Base-by-base conservation (phyloP, 2,329 filamentous ascomycete species). In the Penicillium griseofulvum region DNA sequence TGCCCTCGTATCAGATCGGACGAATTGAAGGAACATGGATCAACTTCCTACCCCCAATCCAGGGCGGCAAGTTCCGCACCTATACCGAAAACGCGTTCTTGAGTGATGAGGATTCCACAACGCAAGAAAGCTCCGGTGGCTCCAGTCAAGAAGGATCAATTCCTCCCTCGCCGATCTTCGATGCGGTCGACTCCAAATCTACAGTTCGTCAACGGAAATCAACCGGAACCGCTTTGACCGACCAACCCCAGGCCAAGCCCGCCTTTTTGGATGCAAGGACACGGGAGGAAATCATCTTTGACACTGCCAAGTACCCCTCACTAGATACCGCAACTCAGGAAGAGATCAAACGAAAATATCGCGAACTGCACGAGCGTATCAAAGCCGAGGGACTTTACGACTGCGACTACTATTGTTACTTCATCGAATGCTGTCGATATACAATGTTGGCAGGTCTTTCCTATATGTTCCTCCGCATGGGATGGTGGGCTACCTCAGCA, bases 41-140 rank as follows among this genome's bases (percentile, higher is more conserved):
- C 58, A 97, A 97, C 73, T 96, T 97, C 69, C 68, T 89, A 7
- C 92, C 94, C 5, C 93, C 94, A 0, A 93, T 97, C 49, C 93
- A 97, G 73, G 92, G 91, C 54, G 93, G 93, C 39, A 81, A 81
- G 55, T 96, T 92, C 73, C 83, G 87, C 61, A 74, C 76, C 22
- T 80, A 80, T 49, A 75, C 80, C 52, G 71, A 72, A 9, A 76
- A 80, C 33, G 68, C 76, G 5, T 72, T 76, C 42, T 70, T 74
- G 33, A 74, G 73, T 46, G 72, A 74, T 42, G 68, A 74, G 17
- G 71, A 75, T 29, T 39, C 61, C 42, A 42, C 56, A 5, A 56
- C 54, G 4, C 54, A 52, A 26, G 58, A 62, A 31, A 74, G 74
- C 24, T 82, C 81, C 1, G 84, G 81, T 64, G 73, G 74, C 26